Conservation (phyloP, 495 filamentous ascomycete species). For the Lentithecium fluviatile region DNA sequence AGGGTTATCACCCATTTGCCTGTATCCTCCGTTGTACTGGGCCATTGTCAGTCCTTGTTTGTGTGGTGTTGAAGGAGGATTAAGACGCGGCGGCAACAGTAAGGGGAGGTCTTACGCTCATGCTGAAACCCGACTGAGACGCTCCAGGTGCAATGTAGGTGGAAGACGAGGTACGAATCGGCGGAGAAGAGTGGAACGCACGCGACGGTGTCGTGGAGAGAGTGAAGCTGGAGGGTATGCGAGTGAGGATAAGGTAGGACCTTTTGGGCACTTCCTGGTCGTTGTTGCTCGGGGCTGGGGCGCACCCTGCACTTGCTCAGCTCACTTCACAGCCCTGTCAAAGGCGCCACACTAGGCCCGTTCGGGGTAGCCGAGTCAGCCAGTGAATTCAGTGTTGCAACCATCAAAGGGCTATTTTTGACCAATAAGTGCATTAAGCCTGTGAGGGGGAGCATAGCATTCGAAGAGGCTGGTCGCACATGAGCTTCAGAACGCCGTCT, state of each 20-base stretch:
- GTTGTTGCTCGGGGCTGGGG: constrained; percentile 3
- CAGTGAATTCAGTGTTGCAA: not conserved
- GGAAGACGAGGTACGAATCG: not conserved
- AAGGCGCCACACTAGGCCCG: too few species aligned
- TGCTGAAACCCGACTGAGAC: constrained; percentile 38
- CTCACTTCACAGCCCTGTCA: too few species aligned
- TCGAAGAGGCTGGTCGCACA: too few species aligned
- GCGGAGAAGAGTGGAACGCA: not conserved
- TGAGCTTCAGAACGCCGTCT: too few species aligned
- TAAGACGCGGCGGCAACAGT: not conserved
- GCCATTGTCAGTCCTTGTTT: constrained; percentile 24
- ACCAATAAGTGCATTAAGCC: not conserved
- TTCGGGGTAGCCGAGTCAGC: not conserved
- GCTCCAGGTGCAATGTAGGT: constrained; percentile 5
- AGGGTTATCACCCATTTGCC: constrained; percentile 56
- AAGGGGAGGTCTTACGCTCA: constrained; percentile 33
- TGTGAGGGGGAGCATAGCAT: not conserved
- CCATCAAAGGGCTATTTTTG: not conserved
- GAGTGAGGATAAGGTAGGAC: constrained; percentile 1
- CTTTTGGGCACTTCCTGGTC: not conserved
- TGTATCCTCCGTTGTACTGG: constrained; percentile 36
- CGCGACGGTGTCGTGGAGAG: constrained; percentile 11
- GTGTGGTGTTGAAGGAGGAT: constrained; percentile 2
- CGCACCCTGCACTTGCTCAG: too few species aligned
- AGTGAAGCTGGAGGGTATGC: constrained; percentile 6